Evolutionary conservation across 2,329 filamentous ascomycete species (phyloP).

Genomic region (Dryadomyces quercus-mongolicae): DNA sequence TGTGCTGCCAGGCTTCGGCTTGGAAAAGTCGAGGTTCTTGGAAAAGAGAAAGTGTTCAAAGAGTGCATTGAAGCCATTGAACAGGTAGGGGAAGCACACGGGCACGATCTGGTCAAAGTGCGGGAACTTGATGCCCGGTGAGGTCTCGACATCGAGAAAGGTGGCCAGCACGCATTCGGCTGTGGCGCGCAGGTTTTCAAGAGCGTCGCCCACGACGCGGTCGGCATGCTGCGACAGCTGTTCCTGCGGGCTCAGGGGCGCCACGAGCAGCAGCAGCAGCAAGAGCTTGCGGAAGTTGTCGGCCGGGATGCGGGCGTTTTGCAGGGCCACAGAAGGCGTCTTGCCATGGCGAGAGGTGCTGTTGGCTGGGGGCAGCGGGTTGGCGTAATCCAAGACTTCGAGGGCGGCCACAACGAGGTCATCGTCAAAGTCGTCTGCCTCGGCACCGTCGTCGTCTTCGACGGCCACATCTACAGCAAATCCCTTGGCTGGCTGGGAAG

Average conservation of each 20-base stretch:
- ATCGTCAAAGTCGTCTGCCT: slow-evolving; percentile 34
- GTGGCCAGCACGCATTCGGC: slow-evolving; percentile 54
- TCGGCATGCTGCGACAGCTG: slow-evolving; percentile 48
- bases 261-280: slow-evolving; percentile 55
- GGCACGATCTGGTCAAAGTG: slow-evolving; percentile 50
- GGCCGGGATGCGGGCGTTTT: slow-evolving; percentile 57
- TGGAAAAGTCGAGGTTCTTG: slow-evolving; percentile 55
- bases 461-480: slow-evolving; percentile 34
- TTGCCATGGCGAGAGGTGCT: slow-evolving; percentile 17
- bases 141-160: slow-evolving; percentile 53
- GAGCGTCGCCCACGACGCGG: slow-evolving; percentile 40
- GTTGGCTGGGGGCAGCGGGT: slow-evolving; percentile 25
- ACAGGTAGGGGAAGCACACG: slow-evolving; percentile 51
- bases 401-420: slow-evolving; percentile 57
- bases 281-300: slow-evolving; percentile 62
- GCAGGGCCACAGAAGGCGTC: slow-evolving; percentile 21
- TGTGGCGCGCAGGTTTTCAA: slow-evolving; percentile 45
- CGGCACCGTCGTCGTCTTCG: slow-evolving; percentile 34
- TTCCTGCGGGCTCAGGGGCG: slow-evolving; percentile 54
- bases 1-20: slow-evolving; percentile 19
- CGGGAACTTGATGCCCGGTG: slow-evolving; percentile 48
- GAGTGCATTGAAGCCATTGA: slow-evolving; percentile 53
- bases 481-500: slow-evolving; percentile 16
- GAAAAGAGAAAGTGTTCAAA: slow-evolving; percentile 70
- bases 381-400: slow-evolving; percentile 52